Evolutionary conservation across 306 rosid genomes (phyloP).

Genomic region (Lotus japonicus): DNA sequence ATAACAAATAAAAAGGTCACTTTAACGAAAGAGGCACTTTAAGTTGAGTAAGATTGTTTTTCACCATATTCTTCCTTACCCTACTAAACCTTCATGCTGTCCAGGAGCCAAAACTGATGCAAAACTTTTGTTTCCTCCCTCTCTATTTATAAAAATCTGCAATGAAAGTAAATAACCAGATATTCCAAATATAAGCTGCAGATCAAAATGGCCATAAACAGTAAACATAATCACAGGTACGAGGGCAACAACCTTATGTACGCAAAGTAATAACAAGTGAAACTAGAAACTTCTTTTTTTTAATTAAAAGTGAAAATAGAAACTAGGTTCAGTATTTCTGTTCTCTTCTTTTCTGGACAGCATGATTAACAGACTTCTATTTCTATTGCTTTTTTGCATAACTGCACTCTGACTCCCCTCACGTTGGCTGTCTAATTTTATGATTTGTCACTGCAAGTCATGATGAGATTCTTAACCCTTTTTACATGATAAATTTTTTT

Average conservation of each 20-base stretch:
- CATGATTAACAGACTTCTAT: too few relatives aligned
- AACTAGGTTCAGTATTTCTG: background rate
- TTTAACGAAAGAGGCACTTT: background rate
- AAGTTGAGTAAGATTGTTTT: conserved; percentile 4
- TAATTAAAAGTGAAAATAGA: too few relatives aligned
- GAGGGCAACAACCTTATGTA: background rate
- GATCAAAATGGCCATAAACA: conserved; percentile 17
- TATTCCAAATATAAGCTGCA: conserved; percentile 5
- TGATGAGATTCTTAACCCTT: background rate
- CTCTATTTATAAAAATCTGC: conserved; percentile 94
- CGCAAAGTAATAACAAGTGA: background rate
- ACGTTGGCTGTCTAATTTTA: background rate
- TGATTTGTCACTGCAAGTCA: background rate
- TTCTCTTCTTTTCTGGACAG: conserved; percentile 1
- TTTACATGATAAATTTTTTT: background rate
- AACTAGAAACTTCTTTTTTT: too few relatives aligned
- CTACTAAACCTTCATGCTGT: conserved; percentile 89
- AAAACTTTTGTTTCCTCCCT: conserved; percentile 78
- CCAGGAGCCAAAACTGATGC: conserved; percentile 99
- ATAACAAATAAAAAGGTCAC: background rate
- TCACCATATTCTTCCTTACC: conserved; percentile 50
- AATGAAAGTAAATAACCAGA: conserved; percentile 22
- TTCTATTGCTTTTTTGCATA: background rate
- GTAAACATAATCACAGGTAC: background rate
- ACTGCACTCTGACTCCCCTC: background rate